Base-by-base conservation (phyloP, 805 yeast species). In the Candida yuanshanica region DNA sequence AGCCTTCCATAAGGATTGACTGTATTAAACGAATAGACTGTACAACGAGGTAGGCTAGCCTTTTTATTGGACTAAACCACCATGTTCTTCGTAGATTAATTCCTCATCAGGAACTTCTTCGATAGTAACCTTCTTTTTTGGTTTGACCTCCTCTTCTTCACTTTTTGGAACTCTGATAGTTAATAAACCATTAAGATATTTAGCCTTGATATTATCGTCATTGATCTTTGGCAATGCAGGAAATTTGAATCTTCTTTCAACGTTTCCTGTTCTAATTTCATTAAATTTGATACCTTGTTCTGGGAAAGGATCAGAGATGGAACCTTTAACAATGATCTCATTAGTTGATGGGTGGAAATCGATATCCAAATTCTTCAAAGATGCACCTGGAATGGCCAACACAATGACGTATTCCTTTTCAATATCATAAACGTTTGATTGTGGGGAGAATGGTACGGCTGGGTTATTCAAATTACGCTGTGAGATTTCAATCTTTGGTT, bases 271-370 rank as follows among this genome's bases (percentile, higher is more conserved):
- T 53, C 74, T 69, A 42, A 78, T 66, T 58, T 79, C 84, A 20
- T 75, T 64, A 18, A 74, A 66, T 45, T 70, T 72, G 39, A 74
- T 44, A 29, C 18, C 34, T 8, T 10, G 42, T 10, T 25, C 41
- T 7, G 47, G 14, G 33, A 49, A 43, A 26, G 58, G 58, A 13
- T 52, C 52, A 27, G 54, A 51, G 16, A 54, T 60, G 7, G 64
- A 66, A 25, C 83, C 84, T 44, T 70, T 73, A 27, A 79, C 61
- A 14, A 73, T 63, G 44, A 79, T 49, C 46, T 77, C 81, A 48
- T 72, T 70, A 11, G 74, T 66, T 2, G 79, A 65, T 27, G 83
- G 79, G 50, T 79, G 83, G 58, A 67, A 78, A 50, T 79, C 80
- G 33, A 79, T 68, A 38, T 71, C 73, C 47, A 79, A 69, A 14